A percentile compares a stretch with the other conserved stretches of the same genome.
Conservation (phyloP, 2,329 filamentous ascomycete genomes). For the Neonectria faginata region DNA sequence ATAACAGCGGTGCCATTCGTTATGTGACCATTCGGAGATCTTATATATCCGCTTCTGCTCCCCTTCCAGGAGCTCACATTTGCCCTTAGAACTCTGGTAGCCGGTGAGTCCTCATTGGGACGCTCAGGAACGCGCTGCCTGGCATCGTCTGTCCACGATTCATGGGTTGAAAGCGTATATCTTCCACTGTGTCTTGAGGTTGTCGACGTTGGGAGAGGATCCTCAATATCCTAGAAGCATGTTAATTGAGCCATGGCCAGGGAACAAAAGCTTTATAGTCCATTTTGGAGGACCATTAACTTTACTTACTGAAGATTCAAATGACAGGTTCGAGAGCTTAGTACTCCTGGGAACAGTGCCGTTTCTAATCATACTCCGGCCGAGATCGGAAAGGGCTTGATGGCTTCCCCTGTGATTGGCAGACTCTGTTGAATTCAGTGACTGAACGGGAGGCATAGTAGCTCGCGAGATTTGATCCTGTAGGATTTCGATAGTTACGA, state of each 20-base stretch:
- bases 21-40: neutral
- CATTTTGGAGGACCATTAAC: neutral
- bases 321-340: neutral
- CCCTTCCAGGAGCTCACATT: neutral
- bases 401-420: neutral
- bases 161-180: neutral
- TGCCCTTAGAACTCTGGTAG: neutral
- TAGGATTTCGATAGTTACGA: neutral
- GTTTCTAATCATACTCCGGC: neutral
- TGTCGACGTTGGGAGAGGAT: no score
- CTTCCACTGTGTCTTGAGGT: neutral
- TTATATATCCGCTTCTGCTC: neutral
- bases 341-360: neutral
- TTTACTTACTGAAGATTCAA: neutral
- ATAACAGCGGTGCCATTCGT: neutral
- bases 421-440: neutral
- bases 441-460: neutral
- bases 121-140: neutral
- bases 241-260: no score
- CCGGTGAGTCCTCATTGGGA: neutral
- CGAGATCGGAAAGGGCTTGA: neutral
- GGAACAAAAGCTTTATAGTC: no score
- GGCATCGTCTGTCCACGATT: neutral
- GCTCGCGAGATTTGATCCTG: neutral
- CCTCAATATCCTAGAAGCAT: no score